Evolutionary conservation across 2,329 filamentous ascomycete species (phyloP).

Genomic region (Fusarium fujikuroi): DNA sequence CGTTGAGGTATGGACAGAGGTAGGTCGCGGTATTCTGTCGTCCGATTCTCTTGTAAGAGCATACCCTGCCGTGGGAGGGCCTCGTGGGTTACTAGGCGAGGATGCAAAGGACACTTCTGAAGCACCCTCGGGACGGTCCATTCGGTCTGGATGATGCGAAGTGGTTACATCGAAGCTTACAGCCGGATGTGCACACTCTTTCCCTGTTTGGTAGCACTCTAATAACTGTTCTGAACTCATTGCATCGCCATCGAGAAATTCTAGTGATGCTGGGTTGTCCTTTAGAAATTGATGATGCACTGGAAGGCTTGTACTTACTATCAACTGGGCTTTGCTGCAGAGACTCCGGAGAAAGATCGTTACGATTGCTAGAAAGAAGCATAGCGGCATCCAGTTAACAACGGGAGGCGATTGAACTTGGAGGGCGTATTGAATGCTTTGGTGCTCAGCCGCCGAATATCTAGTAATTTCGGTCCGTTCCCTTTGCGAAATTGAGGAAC

Average conservation of each 20-base stretch:
- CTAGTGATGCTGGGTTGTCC: neutral
- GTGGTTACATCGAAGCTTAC: neutral
- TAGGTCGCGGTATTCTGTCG: neutral
- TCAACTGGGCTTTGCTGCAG: neutral
- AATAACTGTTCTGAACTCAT: neutral
- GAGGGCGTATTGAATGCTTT: neutral
- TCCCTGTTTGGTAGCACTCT: neutral
- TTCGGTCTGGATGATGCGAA: neutral
- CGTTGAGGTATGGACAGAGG: neutral
- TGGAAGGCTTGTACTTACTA: neutral
- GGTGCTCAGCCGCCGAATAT: neutral
- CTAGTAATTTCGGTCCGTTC: neutral
- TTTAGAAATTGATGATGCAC: too few species aligned
- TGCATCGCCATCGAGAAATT: too few species aligned
- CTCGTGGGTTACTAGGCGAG: neutral
- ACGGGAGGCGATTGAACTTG: neutral
- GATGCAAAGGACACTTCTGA: neutral
- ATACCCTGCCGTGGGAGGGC: too few species aligned
- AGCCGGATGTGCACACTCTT: too few species aligned
- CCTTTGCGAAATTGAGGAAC: neutral
- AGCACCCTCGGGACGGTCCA: too few species aligned
- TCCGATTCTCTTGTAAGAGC: neutral
- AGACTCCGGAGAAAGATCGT: too few species aligned
- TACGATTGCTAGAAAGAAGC: neutral
- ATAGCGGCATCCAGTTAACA: neutral